phyloP scores from a whole-genome alignment of 805 yeast genomes.

The Grigorovia jiainica region DNA sequence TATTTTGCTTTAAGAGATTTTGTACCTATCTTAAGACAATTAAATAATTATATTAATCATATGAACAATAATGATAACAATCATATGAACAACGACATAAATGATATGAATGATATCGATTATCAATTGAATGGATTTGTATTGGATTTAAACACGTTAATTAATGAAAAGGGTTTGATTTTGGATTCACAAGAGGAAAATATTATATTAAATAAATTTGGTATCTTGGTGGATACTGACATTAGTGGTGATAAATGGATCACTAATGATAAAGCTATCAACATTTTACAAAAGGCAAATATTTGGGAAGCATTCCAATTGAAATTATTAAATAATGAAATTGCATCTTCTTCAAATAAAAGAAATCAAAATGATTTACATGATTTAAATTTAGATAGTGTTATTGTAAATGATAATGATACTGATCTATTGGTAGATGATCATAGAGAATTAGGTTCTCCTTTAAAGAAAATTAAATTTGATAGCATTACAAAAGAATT shows the following conservation, averaged over 20 bases:
- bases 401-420: slow-evolving; percentile 5
- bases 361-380: background rate
- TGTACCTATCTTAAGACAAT: slow-evolving; percentile 17
- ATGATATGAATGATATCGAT: background rate
- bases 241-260: slow-evolving; percentile 24
- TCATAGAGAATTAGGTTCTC: slow-evolving; percentile 20
- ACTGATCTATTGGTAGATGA: slow-evolving; percentile 6
- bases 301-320: slow-evolving; percentile 13
- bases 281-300: slow-evolving; percentile 14
- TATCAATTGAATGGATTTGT: background rate
- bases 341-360: background rate
- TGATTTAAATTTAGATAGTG: background rate
- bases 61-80: no score
- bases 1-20: slow-evolving; percentile 17
- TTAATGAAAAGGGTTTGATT: background rate
- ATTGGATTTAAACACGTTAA: slow-evolving; percentile 3
- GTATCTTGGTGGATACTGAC: slow-evolving; percentile 21
- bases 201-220: slow-evolving; percentile 17
- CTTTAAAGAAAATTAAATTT: slow-evolving; percentile 18
- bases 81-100: background rate
- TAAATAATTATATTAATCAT: no score
- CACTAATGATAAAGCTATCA: slow-evolving; percentile 18
- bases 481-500: slow-evolving; percentile 2
- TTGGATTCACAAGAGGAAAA: slow-evolving; percentile 1
- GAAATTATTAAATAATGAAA: slow-evolving; percentile 5